These are phyloP conservation scores for Auriculariales sp. DNA, from an alignment of 768 basidiomycete genomes.

Conservation along the genomic window DNA sequence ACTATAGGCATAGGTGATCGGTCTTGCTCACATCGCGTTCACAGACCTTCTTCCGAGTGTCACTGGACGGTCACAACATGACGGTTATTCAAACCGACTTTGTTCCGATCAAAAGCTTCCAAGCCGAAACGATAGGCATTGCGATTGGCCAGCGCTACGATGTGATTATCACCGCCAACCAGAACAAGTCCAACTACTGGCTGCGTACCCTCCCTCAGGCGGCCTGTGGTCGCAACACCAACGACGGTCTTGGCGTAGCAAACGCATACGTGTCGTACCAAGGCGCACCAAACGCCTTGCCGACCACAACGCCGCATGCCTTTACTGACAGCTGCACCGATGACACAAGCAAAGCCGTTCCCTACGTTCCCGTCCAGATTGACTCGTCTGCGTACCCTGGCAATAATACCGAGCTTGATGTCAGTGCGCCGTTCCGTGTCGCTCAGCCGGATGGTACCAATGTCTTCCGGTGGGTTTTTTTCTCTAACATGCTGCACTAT, in stretches of 20 bases:
- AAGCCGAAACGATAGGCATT: neutral
- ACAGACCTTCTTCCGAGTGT: slow-evolving; percentile 1
- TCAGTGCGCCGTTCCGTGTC: neutral
- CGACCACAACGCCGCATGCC: neutral
- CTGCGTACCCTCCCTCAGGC: neutral
- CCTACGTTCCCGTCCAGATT: neutral
- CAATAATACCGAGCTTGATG: neutral
- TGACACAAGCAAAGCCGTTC: neutral
- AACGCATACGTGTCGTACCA: neutral
- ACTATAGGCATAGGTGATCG: no score
- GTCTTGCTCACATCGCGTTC: neutral
- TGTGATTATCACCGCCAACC: slow-evolving; percentile 1
- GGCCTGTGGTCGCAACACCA: neutral
- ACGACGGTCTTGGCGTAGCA: neutral
- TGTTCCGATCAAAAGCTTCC: neutral
- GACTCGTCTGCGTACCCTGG: neutral
- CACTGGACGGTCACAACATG: slow-evolving; percentile 2
- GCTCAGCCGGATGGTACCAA: neutral
- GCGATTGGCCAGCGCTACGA: slow-evolving; percentile 3
- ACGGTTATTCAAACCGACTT: slow-evolving; percentile 2
- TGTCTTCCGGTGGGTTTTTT: neutral
- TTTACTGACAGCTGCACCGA: neutral
- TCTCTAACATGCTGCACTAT: no score
- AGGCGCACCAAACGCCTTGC: neutral
- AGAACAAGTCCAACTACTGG: neutral